Base-by-base conservation (phyloP, 495 filamentous ascomycete genomes). In the Penicillium dipodomyicola region DNA sequence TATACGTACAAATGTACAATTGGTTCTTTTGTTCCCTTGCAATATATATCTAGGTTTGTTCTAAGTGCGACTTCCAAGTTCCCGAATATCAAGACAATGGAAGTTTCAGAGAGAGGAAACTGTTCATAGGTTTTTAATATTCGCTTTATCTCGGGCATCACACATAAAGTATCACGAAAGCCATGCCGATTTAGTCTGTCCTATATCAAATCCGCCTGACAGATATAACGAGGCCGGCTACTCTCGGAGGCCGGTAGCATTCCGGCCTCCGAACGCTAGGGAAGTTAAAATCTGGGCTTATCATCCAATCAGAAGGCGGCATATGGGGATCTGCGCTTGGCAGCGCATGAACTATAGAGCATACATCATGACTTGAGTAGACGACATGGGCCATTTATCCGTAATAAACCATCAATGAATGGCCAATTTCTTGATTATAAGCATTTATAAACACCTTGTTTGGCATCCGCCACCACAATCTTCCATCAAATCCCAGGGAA, bases 171-270 rank as follows among this genome's bases (percentile, higher is more conserved):
- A 15, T 37, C 33, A n/a, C 14, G 2, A 15, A n/a, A n/a, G 33
- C 14, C 35, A n/a, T 17, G 4, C 35, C n/a, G 17, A 17, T 39
- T 39, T 39, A 17, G 19, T 11, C 33, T 32, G 49, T 15, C 23
- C n/a, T 22, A 52, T 52, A 52, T 52, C 50, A 42, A 43, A 52
- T 4, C 15, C 2, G 12, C 37, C 50, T 10, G 27, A 52, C 30
- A 46, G 27, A 52, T 39, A 46, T 29, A 51, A 51, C 5, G 32
- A 40, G 61, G 49, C 61, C 75, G 75, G 75, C 50, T 76, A 77
- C 63, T 63, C 53, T 54, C 75, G 75, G 75, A 75, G 74, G 74
- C 74, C 74, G 72, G 73, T 51, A 61, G 50, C 62, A 74, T 76
- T 74, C 73, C 74, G 76, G 74, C 73, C 72, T 74, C 67, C 32